Evolutionary conservation across 345 rosid species (phyloP).

Genomic region (Isatis tinctoria): DNA sequence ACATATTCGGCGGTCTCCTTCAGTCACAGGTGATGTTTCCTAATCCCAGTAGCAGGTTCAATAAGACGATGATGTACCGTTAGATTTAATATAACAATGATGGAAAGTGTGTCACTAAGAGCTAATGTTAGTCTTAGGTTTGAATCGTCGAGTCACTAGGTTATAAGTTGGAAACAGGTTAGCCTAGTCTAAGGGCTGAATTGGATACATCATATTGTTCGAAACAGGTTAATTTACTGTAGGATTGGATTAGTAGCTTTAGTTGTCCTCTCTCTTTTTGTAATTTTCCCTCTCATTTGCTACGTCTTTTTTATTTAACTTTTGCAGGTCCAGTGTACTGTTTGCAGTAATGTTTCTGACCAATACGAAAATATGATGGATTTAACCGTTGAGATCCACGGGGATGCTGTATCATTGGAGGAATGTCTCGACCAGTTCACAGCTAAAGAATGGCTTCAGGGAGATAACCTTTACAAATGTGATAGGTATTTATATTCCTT

Average conservation of each 20-base stretch:
- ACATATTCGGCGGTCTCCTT: slow-evolving; percentile 91
- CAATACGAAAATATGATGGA: slow-evolving; percentile 99
- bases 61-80: background rate
- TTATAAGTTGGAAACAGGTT: background rate
- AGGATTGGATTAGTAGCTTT: background rate
- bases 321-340: slow-evolving; percentile 73
- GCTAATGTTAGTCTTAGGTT: background rate
- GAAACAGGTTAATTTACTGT: too few relatives aligned
- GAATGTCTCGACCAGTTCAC: slow-evolving; percentile 95
- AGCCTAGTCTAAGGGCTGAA: background rate
- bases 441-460: slow-evolving; percentile 80
- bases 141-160: background rate
- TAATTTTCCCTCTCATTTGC: background rate
- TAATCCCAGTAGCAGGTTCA: background rate
- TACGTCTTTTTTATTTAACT: background rate
- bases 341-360: slow-evolving; percentile 69
- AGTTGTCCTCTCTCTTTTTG: background rate
- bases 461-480: slow-evolving; percentile 92
- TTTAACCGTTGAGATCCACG: slow-evolving; percentile 92
- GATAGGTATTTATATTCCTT: slow-evolving; percentile 55
- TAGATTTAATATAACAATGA: background rate
- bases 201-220: background rate
- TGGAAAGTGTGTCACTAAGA: background rate
- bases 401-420: slow-evolving; percentile 86
- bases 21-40: slow-evolving; percentile 77